phyloP scores from a whole-genome alignment of 768 basidiomycete species.

The Leucosporidium creatinivorum region DNA sequence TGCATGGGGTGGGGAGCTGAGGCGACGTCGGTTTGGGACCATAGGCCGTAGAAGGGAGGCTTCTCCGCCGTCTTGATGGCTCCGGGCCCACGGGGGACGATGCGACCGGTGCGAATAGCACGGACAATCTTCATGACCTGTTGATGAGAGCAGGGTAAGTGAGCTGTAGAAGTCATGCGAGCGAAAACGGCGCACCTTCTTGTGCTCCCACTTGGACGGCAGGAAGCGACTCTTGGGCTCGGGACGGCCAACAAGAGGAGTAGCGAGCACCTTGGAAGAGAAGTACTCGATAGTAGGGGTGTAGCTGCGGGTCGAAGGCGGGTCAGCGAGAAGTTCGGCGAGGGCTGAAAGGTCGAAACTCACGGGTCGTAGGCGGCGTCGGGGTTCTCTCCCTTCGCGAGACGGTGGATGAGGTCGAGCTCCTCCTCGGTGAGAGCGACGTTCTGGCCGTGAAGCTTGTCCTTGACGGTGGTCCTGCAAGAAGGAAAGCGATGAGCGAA shows the following conservation, averaged over 20 bases:
- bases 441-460: conserved; percentile 76
- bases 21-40: conserved; percentile 59
- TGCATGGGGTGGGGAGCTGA: conserved; percentile 71
- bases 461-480: conserved; percentile 80
- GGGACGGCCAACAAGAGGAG: conserved; percentile 78
- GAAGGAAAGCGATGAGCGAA: not conserved
- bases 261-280: conserved; percentile 87
- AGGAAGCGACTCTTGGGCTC: conserved; percentile 96
- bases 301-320: conserved; percentile 48
- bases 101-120: conserved; percentile 91
- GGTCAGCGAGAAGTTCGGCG: not conserved
- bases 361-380: conserved; percentile 71
- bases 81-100: conserved; percentile 80
- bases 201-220: conserved; percentile 98
- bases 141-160: not conserved
- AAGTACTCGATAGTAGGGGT: conserved; percentile 94
- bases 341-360: not conserved
- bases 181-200: conserved; percentile 60
- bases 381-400: conserved; percentile 86
- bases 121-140: conserved; percentile 99
- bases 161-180: not conserved
- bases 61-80: conserved; percentile 52
- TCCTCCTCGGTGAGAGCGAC: conserved; percentile 82
- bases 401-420: conserved; percentile 82
- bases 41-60: conserved; percentile 75